Percentiles rank a stretch among this genome's conserved stretches.
Evolutionary conservation across 257 asterid genomes (phyloP).

Genomic region (Petunia axillaris): DNA sequence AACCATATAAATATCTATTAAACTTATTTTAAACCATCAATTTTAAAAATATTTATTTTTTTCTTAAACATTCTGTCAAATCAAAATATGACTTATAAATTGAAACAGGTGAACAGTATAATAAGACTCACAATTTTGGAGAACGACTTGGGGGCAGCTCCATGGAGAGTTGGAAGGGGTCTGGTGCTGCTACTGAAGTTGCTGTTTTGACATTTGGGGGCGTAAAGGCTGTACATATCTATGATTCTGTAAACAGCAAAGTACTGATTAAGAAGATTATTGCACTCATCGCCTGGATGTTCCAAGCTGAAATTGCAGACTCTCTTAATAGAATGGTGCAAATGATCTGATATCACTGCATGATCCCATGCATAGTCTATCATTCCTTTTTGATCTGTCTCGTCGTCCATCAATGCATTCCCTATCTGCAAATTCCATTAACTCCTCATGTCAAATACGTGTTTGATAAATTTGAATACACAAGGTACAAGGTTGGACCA

Average conservation of each 20-base stretch:
- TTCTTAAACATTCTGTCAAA: no score
- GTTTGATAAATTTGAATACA: no score
- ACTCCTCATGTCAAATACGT: not conserved
- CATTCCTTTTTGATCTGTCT: conserved; percentile 74
- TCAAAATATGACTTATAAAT: no score
- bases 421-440: conserved; percentile 58
- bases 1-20: not conserved
- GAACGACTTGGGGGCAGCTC: conserved; percentile 38
- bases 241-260: conserved; percentile 60
- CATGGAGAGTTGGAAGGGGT: conserved; percentile 32
- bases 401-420: conserved; percentile 80
- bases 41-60: no score
- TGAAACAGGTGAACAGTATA: no score
- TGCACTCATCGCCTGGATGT: conserved; percentile 39
- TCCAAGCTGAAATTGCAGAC: conserved; percentile 57
- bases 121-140: conserved; percentile 43
- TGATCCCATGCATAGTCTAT: conserved; percentile 94
- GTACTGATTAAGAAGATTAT: conserved; percentile 42
- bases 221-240: conserved; percentile 83
- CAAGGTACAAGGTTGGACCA: not conserved
- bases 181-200: conserved; percentile 27
- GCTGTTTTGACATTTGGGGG: conserved; percentile 50
- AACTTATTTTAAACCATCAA: no score
- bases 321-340: conserved; percentile 49
- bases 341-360: conserved; percentile 79